Base-by-base conservation (phyloP, 257 asterid genomes). In the Knoxia roxburghii region DNA sequence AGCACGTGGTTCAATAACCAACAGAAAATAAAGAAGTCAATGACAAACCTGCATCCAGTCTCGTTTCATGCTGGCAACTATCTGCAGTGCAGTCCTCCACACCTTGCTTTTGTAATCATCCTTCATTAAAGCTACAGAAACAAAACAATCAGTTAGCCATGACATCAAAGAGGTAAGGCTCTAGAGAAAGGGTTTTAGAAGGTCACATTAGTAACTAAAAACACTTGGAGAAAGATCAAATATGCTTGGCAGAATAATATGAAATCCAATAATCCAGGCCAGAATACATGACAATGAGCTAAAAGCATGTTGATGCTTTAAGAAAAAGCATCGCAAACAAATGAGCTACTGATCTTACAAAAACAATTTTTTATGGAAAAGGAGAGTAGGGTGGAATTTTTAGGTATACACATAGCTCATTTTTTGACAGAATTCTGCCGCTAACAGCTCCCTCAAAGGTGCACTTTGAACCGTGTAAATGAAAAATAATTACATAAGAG, bases 41-140 rank as follows among this genome's bases (percentile, higher is more conserved):
- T n/a, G 12, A 43, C 24, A 15, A 27, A 64, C 98, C 98, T 88
- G 95, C 88, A 93, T 89, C 97, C 80, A 93, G 69, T 89, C 98
- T 74, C 91, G 83, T 81, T 92, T 92, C 98, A 92, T 92, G 87
- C 95, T 77, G 35, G 80, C 85, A 62, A 80, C 70, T 77, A 80
- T 80, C 45, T 61, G 76, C 41, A 74, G 70, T 54, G 82, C 80
- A n/a, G 82, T 71, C 59, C 54, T 72, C 71, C 39, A 29, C 21
- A 72, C 76, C 57, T 45, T 64, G 30, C 33, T 71, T 63, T 43
- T 20, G 18, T 57, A 64, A 30, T 64, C 54, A 3, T 21, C 68
- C 40, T 69, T 60, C 73, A 69, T 60, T 61, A 69, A 69, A 69
- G 73, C 73, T 69, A 49, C 20, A 39, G 13, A 43, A 12, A 55